Conservation (phyloP, 1,284 basidiomycete genomes). For the Austroboletus novae-zelandiae region DNA sequence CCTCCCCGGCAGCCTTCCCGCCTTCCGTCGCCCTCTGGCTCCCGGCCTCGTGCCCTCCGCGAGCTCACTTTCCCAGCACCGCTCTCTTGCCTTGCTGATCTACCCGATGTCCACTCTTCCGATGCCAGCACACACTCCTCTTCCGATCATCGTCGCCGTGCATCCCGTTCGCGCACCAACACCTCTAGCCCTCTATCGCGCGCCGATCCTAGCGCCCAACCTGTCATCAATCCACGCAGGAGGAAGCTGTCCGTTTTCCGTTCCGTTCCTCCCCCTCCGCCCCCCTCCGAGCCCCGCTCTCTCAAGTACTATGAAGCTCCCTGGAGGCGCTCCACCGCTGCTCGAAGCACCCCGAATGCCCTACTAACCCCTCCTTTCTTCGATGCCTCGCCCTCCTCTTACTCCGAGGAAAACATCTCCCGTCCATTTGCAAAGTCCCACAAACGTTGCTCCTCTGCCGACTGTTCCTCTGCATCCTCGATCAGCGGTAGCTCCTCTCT, state of each 20-base stretch:
- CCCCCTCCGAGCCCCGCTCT: conserved; percentile 50
- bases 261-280: conserved; percentile 34
- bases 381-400: conserved; percentile 17
- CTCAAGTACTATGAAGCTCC: conserved; percentile 50
- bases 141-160: background rate
- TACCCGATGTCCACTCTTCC: conserved; percentile 9
- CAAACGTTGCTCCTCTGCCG: conserved; percentile 40
- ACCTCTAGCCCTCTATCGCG: conserved; percentile 22
- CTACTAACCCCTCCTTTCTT: conserved; percentile 14
- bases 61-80: conserved; percentile 66
- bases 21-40: conserved; percentile 16
- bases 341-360: background rate
- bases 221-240: conserved; percentile 13
- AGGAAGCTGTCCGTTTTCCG: conserved; percentile 28
- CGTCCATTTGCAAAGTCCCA: conserved; percentile 31
- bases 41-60: conserved; percentile 39
- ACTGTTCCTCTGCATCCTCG: conserved; percentile 46
- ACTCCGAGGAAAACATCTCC: conserved; percentile 41
- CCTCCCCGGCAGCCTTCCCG: conserved; percentile 20
- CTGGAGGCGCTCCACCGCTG: conserved; percentile 44
- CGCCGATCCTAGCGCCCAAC: conserved; percentile 8
- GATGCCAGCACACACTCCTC: conserved; percentile 3
- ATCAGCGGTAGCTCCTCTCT: conserved; percentile 36
- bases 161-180: conserved; percentile 44
- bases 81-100: conserved; percentile 27